A percentile compares a stretch with the other conserved stretches of the same genome.
Evolutionary conservation across 2,329 filamentous ascomycete species (phyloP).

Genomic region (Fulvia fulva): DNA sequence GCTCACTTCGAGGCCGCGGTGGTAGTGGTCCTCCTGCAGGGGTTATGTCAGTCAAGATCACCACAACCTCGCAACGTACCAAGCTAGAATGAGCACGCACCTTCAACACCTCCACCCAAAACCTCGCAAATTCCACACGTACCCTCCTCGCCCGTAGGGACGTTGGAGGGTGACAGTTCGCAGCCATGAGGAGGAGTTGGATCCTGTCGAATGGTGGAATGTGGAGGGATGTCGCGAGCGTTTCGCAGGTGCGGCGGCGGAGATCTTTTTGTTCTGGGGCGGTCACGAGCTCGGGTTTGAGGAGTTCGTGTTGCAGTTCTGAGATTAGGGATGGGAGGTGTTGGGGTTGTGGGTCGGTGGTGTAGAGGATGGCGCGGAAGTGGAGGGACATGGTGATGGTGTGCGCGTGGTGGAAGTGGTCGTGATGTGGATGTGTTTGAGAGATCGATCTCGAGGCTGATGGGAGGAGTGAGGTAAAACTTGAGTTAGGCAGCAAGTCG

Average conservation of each 20-base stretch:
- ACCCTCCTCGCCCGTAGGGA: background rate
- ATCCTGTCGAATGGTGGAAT: background rate
- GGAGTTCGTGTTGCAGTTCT: background rate
- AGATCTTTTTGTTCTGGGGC: background rate
- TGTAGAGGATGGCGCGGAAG: background rate
- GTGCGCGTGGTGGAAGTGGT: background rate
- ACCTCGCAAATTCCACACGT: background rate
- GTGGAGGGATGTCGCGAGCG: background rate
- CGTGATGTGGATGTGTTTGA: background rate
- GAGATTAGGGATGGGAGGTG: background rate
- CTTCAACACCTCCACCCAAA: background rate
- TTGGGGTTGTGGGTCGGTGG: background rate
- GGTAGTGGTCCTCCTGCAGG: background rate
- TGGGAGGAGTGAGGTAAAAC: background rate
- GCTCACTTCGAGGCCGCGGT: background rate
- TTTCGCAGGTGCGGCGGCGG: background rate
- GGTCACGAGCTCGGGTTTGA: background rate
- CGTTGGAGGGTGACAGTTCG: background rate
- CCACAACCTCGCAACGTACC: too few relatives aligned
- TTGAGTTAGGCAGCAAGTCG: background rate
- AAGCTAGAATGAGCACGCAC: too few relatives aligned
- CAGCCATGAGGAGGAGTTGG: background rate
- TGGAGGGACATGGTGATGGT: background rate
- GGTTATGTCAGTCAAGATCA: background rate
- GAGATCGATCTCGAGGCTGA: background rate